Percentiles rank a stretch among this genome's conserved stretches.
Conservation (phyloP, 768 basidiomycete species). For the Serendipita sp. region DNA sequence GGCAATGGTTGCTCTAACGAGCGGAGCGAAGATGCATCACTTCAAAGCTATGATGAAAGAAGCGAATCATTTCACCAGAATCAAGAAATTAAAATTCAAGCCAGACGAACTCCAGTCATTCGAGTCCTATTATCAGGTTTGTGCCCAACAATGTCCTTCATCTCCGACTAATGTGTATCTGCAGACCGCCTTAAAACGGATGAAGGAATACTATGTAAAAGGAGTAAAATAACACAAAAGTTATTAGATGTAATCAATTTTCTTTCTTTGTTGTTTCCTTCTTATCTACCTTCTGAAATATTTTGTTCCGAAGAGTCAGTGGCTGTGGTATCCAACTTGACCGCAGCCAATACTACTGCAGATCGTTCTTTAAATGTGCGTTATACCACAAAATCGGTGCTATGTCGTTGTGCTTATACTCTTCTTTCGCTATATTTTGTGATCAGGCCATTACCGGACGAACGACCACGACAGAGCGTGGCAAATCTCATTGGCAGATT, state of each 20-base stretch:
- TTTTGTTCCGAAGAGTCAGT: too few relatives aligned
- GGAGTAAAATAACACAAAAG: background rate
- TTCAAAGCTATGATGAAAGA: constrained; percentile 72
- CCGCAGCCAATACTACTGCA: too few relatives aligned
- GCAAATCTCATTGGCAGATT: constrained; percentile 85
- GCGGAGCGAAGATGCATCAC: constrained; percentile 46
- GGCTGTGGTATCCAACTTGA: too few relatives aligned
- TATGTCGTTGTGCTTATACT: too few relatives aligned
- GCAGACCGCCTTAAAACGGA: background rate
- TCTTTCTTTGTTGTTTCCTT: too few relatives aligned
- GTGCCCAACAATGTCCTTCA: constrained; percentile 11
- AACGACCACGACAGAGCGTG: constrained; percentile 71
- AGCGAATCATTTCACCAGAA: constrained; percentile 49
- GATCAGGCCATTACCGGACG: constrained; percentile 69
- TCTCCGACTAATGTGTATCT: background rate
- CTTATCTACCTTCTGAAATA: too few relatives aligned
- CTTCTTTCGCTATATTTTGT: background rate
- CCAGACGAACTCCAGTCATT: constrained; percentile 46
- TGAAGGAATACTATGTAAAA: background rate
- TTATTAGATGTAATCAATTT: too few relatives aligned
- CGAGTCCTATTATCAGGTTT: constrained; percentile 50
- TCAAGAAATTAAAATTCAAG: constrained; percentile 51
- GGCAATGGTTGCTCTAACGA: constrained; percentile 1
- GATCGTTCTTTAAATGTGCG: too few relatives aligned
- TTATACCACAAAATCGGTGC: too few relatives aligned